A percentile compares a stretch with the other conserved stretches of the same genome.
phyloP scores from a whole-genome alignment of 2,329 filamentous ascomycete genomes.

The Rhynchosporium agropyri region DNA sequence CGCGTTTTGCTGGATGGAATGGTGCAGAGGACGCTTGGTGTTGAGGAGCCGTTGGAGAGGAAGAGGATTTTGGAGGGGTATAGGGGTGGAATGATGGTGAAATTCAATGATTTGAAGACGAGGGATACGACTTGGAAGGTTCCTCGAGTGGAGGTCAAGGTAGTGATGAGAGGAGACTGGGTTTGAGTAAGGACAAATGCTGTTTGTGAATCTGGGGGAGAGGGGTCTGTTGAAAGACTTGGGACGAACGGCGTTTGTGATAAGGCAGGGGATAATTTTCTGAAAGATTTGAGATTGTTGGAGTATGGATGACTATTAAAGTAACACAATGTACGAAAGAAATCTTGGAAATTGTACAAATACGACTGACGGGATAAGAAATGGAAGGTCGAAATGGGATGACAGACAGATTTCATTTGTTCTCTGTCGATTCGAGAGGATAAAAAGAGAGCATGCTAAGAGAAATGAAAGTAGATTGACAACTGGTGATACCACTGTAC shows the following conservation, averaged over 20 bases:
- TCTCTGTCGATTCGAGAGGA: not conserved
- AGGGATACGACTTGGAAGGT: conserved; percentile 8
- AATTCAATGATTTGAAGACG: not conserved
- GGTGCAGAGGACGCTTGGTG: not conserved
- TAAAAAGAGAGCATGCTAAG: not conserved
- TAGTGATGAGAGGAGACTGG: conserved; percentile 1
- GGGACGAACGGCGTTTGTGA: not conserved
- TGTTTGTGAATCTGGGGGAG: not conserved
- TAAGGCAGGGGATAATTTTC: not conserved
- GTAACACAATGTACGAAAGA: not conserved
- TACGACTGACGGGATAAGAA: not conserved
- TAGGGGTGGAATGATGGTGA: not conserved
- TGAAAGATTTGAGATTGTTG: not conserved
- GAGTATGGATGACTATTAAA: not conserved
- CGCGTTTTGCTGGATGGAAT: not conserved
- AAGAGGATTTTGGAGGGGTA: not conserved
- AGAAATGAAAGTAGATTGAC: not conserved
- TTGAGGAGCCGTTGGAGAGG: not conserved
- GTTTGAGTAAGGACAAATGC: not conserved
- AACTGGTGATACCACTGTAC: not conserved
- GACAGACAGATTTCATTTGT: not conserved
- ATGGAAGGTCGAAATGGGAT: not conserved
- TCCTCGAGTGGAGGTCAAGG: conserved; percentile 1
- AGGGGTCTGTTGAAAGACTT: not conserved
- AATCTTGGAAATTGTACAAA: not conserved